Evolutionary conservation across 106 monocot genomes (phyloP), one percentile per base, ranked within the genome.

Genomic region (Acorus calamus): DNA sequence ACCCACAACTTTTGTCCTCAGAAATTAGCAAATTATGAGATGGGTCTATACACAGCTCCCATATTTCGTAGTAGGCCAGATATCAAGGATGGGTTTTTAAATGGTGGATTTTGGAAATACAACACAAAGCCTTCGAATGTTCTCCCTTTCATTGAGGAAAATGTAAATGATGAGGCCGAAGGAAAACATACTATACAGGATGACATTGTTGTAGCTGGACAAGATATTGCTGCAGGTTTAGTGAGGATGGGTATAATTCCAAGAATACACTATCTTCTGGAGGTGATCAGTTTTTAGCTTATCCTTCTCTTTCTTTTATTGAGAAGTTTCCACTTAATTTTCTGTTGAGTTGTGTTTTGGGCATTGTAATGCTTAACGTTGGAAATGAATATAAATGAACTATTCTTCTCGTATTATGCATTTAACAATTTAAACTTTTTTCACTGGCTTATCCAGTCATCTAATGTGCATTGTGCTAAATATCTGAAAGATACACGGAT

Each of bases 81-180:
- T 45, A 56, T 81, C 48, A 66, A 81, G 77, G 53, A 58, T 66
- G 87, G 92, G 63, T 92, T 85, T 81, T 79, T 98, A 81, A 82
- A 73, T 58, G 88, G 91, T 67, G 98, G 98, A 59, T 92, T 83
- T 68, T 98, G 98, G 98, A 98, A 98, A 62, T 98, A 92, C 73
- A 98, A 70, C 60, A 77, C 88, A 74, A 98, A 98, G 53, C 71
- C 83, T 64, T 88, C 91, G 59, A 88, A 92, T 64, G 79, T 98
- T 48, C 61, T 85, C 9, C 85, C 73, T 61, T 73, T 61, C 41
- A 67, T 12, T 68, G 68, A 76, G 42, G 69, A 73, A 52, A 50
- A 70, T 52, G 76, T 71, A 41, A 70, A 86, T 61, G 77, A 79
- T 57, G 79, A 84, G 44, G 57, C 12, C 70, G 83, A 83, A 71